A percentile compares a stretch with the other conserved stretches of the same genome.
Evolutionary conservation across 1,284 basidiomycete species (phyloP).

Genomic region (Mycosarcoma mackinlayi): DNA sequence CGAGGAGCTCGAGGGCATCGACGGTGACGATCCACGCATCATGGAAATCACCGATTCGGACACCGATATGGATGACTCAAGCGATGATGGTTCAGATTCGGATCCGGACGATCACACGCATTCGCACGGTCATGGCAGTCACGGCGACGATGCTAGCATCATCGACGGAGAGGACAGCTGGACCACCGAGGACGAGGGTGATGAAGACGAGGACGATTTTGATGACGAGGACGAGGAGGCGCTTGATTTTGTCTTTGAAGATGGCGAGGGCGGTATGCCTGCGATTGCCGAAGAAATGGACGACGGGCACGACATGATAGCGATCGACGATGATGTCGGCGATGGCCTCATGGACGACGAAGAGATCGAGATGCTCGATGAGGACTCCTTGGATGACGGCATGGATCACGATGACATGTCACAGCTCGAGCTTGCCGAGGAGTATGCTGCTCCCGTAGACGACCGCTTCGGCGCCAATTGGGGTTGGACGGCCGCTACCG

Average conservation of each 20-base stretch:
- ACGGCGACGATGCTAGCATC: slow-evolving; percentile 44
- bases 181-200: slow-evolving; percentile 56
- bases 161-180: slow-evolving; percentile 70
- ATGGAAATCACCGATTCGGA: slow-evolving; percentile 68
- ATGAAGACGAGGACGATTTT: slow-evolving; percentile 42
- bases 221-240: slow-evolving; percentile 73
- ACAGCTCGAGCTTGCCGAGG: slow-evolving; percentile 61
- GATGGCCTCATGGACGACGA: slow-evolving; percentile 47
- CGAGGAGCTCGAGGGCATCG: slow-evolving; percentile 69
- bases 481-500: slow-evolving; percentile 57
- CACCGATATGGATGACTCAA: slow-evolving; percentile 46
- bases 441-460: slow-evolving; percentile 42
- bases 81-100: slow-evolving; percentile 36
- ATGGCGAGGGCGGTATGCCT: slow-evolving; percentile 37
- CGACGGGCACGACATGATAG: slow-evolving; percentile 33
- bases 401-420: slow-evolving; percentile 57
- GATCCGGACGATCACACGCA: slow-evolving; percentile 51
- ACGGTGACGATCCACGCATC: slow-evolving; percentile 65
- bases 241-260: slow-evolving; percentile 62
- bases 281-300: slow-evolving; percentile 38
- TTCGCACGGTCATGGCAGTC: slow-evolving; percentile 39
- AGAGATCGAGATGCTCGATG: slow-evolving; percentile 53
- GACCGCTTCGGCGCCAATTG: slow-evolving; percentile 67
- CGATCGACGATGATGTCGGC: slow-evolving; percentile 33
- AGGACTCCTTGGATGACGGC: slow-evolving; percentile 48